Percentiles rank a stretch among this genome's conserved stretches.
These are phyloP conservation scores for Oryza coarctata DNA, from an alignment of 176 grass and related monocot species.

Conservation along the genomic window DNA sequence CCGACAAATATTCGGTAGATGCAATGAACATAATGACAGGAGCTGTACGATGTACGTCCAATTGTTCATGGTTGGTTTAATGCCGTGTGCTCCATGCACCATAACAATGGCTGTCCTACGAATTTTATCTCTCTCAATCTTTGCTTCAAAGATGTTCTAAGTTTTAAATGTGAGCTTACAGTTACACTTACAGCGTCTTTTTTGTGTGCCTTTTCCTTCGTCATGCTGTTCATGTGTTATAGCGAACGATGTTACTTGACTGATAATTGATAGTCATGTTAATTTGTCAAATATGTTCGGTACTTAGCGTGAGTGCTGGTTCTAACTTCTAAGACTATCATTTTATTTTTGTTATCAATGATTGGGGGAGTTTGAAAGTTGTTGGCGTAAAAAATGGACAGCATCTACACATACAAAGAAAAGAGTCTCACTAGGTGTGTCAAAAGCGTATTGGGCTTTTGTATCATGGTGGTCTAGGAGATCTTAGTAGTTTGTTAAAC, in stretches of 20 bases:
- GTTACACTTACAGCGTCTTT: too few species aligned
- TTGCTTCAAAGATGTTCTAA: background rate
- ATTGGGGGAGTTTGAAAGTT: too few species aligned
- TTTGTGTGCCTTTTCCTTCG: background rate
- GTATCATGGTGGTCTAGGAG: too few species aligned
- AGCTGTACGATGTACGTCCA: background rate
- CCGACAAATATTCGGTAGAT: background rate
- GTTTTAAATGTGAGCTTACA: background rate
- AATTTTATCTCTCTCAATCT: background rate
- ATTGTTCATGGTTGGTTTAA: background rate
- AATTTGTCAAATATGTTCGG: background rate
- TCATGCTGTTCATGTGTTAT: background rate
- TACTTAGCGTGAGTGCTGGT: background rate
- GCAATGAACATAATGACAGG: background rate
- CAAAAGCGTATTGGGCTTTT: too few species aligned
- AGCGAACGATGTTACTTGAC: background rate
- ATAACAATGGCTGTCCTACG: background rate
- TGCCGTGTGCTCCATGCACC: background rate
- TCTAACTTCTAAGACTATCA: background rate
- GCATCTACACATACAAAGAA: too few species aligned
- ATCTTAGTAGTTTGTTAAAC: too few species aligned
- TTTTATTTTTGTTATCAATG: background rate
- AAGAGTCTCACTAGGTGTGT: too few species aligned
- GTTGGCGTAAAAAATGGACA: too few species aligned
- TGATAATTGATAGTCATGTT: background rate